Base-by-base conservation (phyloP, 2,329 filamentous ascomycete genomes). In the Colletotrichum sansevieriae region DNA sequence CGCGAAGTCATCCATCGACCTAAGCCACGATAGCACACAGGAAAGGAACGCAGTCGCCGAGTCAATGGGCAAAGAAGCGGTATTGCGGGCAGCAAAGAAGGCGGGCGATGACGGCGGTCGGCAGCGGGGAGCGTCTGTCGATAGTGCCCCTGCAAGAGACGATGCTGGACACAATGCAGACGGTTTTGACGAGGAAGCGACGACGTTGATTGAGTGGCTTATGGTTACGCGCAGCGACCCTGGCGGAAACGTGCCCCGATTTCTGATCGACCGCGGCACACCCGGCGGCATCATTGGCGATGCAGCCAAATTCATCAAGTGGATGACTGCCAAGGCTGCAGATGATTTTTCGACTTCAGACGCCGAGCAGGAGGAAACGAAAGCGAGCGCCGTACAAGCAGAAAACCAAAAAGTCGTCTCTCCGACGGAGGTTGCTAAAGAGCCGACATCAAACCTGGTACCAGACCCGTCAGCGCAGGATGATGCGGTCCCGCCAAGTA, bases 141-240 rank as follows among this genome's bases (percentile, higher is more conserved):
- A 65, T 56, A 70, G 66, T 25, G 63, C 63, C 9, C 65, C 69
- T 2, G 56, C 68, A 20, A 64, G 68, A 56, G 73, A 68, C 70
- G 78, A 80, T 44, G 73, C 79, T 11, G 79, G 79, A 29, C 56
- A 56, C 4, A 37, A 15, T 11, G 35, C 35, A 3, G 66, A 70
- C 3, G 71, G 62, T 4, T 65, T 65, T 2, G 70, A 66, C 1
- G 76, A 79, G 10, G 76, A 80, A 4, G 76, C 72, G 1, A 76
- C 81, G n/a, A 82, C 79, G 33, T 79, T 83, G 29, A 77, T 97
- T 2, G 94, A 97, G 78, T 97, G 94, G 94, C 87, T 96, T 70
- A 97, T 97, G 94, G 89, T 97, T 18, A 97, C 94, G 1, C 86
- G 94, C 56, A 95, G 92, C 77, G 94, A 97, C 74, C 94, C 94